Base-by-base conservation (phyloP, 2,329 filamentous ascomycete species). In the Ophiostoma populinum region DNA sequence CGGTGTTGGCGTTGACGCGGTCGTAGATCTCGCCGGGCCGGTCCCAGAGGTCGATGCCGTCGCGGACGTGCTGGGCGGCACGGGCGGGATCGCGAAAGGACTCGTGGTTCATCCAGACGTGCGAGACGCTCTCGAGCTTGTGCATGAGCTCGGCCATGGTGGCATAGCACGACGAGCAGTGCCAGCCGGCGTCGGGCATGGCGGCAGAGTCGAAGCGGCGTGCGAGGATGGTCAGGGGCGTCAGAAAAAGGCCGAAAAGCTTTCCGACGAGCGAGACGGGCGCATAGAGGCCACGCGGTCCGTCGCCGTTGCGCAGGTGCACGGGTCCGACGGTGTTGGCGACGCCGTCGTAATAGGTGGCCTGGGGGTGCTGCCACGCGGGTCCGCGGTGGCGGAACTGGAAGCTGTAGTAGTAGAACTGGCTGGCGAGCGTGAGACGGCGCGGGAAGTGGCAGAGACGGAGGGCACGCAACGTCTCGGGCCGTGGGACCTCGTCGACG, bases 81-180 rank as follows among this genome's bases (percentile, higher is more conserved):
- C 57, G 56, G 25, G 56, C 50, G 28, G 49, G 51, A 39, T 70
- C 55, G 32, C 59, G 57, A 41, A 60, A 71, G 38, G 54, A 46
- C 8, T 59, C 54, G 13, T 55, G 55, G 42, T 74, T 71, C 54
- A 63, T 61, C 49, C 55, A 61, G 7, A 50, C 51, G 46, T 74
- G 69, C 13, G 65, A 69, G 49, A 71, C 72, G 38, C 60, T 63
- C 8, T 57, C 53, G 54, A 74, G 60, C 50, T 73, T 74, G 42
- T 58, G 61, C 30, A 66, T 51, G 43, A 73, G 55, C 47, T 71
- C 62, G 4, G 55, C 56, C 12, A 75, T 51, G 1, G 65, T 73
- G 13, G 57, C 52, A 47, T 73, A 73, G 52, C 71, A 75, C 37
- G 58, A 66, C 34, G 65, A 70, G 55, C 70, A 76, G 49, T 75